These are phyloP conservation scores for Bondarzewia mesenterica DNA, from an alignment of 1,284 basidiomycete species.

Conservation along the genomic window DNA sequence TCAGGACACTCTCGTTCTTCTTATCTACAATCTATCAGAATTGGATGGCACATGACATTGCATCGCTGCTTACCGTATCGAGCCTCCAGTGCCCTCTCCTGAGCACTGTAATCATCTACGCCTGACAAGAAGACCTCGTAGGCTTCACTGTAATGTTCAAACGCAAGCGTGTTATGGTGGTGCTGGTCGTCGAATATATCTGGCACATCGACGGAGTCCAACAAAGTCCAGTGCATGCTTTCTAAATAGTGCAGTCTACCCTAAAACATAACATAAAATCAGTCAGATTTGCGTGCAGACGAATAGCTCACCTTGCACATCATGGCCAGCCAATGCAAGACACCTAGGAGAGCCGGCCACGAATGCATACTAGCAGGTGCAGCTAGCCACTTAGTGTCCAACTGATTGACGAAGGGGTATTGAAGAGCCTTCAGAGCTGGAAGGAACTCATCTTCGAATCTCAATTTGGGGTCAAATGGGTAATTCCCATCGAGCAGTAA, in stretches of 20 bases:
- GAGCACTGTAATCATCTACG: constrained; percentile 64
- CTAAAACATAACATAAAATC: constrained; percentile 12
- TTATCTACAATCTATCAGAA: constrained; percentile 32
- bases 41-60: neutral
- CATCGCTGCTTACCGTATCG: constrained; percentile 54
- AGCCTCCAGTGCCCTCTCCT: constrained; percentile 61
- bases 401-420: constrained; percentile 68
- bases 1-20: constrained; percentile 56
- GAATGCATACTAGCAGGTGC: constrained; percentile 79
- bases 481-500: constrained; percentile 63
- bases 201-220: constrained; percentile 35
- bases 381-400: constrained; percentile 78
- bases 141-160: constrained; percentile 64
- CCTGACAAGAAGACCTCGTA: constrained; percentile 70
- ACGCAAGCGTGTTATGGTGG: constrained; percentile 68
- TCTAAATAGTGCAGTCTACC: constrained; percentile 44
- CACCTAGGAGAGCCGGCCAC: constrained; percentile 77
- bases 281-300: neutral
- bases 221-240: neutral
- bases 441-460: constrained; percentile 79
- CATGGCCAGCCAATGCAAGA: constrained; percentile 83
- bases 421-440: constrained; percentile 62
- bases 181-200: constrained; percentile 67
- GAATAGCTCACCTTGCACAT: constrained; percentile 54
- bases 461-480: constrained; percentile 43